phyloP scores from a whole-genome alignment of 371 early-diverging fungal species.

The Polyrhizophydium stewartii region DNA sequence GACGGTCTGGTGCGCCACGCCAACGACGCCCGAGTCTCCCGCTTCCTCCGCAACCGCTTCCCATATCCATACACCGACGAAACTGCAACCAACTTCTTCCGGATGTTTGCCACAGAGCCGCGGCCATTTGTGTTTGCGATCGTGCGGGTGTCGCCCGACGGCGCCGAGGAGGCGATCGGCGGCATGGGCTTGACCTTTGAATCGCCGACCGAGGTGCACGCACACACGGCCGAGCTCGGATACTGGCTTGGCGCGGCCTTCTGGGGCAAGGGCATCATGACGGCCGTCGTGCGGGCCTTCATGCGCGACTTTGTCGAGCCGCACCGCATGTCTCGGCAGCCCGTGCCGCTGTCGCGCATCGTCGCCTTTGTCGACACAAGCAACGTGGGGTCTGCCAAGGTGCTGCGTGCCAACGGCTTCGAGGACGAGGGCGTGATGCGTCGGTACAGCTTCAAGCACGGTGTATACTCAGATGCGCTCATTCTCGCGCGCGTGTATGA shows the following conservation, averaged over 20 bases:
- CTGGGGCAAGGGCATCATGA: constrained; percentile 12
- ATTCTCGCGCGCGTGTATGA: too few relatives aligned
- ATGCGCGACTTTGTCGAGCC: neutral
- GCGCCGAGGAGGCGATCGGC: constrained; percentile 1
- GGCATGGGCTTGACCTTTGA: constrained; percentile 10
- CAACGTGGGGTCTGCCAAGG: constrained; percentile 5
- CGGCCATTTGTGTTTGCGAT: constrained; percentile 4
- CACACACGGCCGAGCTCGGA: constrained; percentile 13
- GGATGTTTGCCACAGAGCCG: neutral
- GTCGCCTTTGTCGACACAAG: neutral
- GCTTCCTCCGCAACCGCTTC: constrained; percentile 8
- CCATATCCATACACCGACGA: constrained; percentile 8
- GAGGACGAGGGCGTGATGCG: constrained; percentile 6
- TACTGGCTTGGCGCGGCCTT: constrained; percentile 10
- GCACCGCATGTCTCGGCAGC: too few relatives aligned
- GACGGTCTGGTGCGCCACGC: too few relatives aligned
- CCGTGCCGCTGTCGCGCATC: neutral
- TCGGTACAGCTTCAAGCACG: constrained; percentile 3
- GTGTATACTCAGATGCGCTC: constrained; percentile 3
- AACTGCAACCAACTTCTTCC: constrained; percentile 2
- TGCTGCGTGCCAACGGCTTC: constrained; percentile 7
- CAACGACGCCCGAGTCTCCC: constrained; percentile 2
- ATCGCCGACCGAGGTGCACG: constrained; percentile 9
- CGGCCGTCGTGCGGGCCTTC: neutral
- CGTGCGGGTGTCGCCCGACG: neutral